Evolutionary conservation across 78 protist species (phyloP), one percentile per base, ranked within the genome.

Genomic region (Dictyostelium intermedium): DNA sequence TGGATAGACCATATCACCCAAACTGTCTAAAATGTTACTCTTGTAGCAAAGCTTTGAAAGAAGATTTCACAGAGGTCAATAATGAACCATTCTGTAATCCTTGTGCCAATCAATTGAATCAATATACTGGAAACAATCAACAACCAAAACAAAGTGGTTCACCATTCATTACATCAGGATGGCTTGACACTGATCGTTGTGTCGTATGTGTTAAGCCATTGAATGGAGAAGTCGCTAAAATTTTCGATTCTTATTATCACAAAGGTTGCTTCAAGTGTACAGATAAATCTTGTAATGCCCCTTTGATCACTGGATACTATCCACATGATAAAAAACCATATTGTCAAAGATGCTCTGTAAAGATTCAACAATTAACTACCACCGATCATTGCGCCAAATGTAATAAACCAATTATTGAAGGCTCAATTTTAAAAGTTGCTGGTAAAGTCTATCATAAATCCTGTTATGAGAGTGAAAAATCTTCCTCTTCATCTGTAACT

Each of bases 251-350:
- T 1, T 87, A 34, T 16, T 85, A 77, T 37, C 93, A 87, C 23
- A 50, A 82, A n/a, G 93, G 93, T 35, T 87, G 93, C 18, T 87
- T 78, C 66, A 41, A 61, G 9, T 87, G 93, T 45, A 45, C 61
- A 18, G 74, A 50, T 37, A 41, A 73, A 11, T 39, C 81, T 25
- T 56, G 81, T 61, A 35, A 35, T 72, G 79, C 79, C 0, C 37
- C 93, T 9, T 39, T 87, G 5, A 43, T 77, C 8, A 78, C 69
- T 66, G 93, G 93, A 13, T 87, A 78, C 53, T 87, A 32, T 23
- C 73, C 76, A 8, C 78, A 78, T 39, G 60, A 85, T 35, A 82
- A 78, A 6, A 76, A 82, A 41, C 93, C 93, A 14, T 69, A 63
- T 47, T 87, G 93, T n/a, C 66, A 61, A n/a, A 35, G 2, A 18